phyloP scores from a whole-genome alignment of 495 filamentous ascomycete genomes.

The Xylaria telfairii region DNA sequence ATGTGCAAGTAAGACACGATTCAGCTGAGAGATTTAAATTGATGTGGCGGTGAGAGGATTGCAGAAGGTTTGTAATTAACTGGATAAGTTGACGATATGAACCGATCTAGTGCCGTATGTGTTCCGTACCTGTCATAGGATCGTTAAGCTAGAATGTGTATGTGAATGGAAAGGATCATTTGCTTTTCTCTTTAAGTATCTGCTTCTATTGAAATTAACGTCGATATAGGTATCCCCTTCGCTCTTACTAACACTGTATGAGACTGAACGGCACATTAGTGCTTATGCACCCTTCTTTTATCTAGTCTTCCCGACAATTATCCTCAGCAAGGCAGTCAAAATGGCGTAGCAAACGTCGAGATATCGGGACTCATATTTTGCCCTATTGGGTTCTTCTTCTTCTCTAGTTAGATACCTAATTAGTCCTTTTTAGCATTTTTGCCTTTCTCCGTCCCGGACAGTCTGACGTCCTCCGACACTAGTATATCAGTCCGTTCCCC shows the following conservation, averaged over 20 bases:
- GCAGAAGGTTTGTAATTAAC: neutral
- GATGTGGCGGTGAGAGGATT: neutral
- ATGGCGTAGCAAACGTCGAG: too few species aligned
- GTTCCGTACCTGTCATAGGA: neutral
- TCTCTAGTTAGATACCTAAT: neutral
- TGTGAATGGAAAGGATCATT: neutral
- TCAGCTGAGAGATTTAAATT: slow-evolving; percentile 1
- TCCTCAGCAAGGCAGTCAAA: neutral
- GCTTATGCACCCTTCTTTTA: neutral
- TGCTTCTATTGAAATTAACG: neutral
- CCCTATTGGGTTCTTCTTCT: neutral
- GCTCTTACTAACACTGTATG: neutral
- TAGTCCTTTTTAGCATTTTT: neutral
- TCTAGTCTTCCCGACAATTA: too few species aligned
- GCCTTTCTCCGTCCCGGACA: neutral
- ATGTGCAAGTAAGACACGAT: neutral
- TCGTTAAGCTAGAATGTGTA: neutral
- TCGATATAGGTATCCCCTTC: neutral
- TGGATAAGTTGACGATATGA: neutral
- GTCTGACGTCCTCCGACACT: too few species aligned
- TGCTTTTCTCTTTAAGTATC: neutral
- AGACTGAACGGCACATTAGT: neutral
- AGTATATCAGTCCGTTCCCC: neutral
- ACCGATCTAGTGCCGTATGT: neutral
- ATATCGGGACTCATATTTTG: neutral